These are phyloP conservation scores for Ganoderma sinense DNA, from an alignment of 1,284 basidiomycete genomes.

Conservation along the genomic window DNA sequence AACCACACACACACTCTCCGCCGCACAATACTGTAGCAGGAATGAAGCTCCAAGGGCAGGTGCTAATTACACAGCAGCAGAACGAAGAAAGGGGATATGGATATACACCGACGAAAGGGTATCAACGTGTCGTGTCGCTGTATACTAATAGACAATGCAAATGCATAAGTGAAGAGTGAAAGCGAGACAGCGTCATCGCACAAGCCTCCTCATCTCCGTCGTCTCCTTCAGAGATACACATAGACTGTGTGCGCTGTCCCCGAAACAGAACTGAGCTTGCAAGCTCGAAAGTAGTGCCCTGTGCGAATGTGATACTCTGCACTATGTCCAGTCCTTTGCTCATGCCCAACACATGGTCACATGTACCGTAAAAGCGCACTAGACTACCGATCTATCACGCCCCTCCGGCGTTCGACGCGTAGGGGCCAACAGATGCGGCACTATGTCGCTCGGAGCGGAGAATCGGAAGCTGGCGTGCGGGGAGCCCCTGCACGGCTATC, in stretches of 20 bases:
- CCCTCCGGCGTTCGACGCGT: not conserved
- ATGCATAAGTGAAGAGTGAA: slow-evolving; percentile 25
- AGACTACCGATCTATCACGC: not conserved
- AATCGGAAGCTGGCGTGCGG: slow-evolving; percentile 27
- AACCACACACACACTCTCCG: not conserved
- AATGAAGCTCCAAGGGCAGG: slow-evolving; percentile 1
- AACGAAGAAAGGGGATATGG: slow-evolving; percentile 9
- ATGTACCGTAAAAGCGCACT: not conserved
- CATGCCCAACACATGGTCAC: slow-evolving; percentile 1
- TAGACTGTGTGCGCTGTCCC: not conserved
- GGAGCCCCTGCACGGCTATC: slow-evolving; percentile 19
- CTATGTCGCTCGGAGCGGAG: slow-evolving; percentile 33
- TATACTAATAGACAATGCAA: slow-evolving; percentile 30
- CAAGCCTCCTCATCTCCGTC: not conserved
- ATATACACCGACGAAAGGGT: slow-evolving; percentile 31
- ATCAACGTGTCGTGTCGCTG: slow-evolving; percentile 29
- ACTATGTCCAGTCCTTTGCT: not conserved
- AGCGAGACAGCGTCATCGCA: not conserved
- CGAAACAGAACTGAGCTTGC: slow-evolving; percentile 1
- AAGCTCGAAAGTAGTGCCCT: not conserved
- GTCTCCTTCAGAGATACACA: not conserved
- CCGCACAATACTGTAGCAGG: not conserved
- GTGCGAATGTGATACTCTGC: slow-evolving; percentile 5
- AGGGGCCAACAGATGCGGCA: slow-evolving; percentile 6
- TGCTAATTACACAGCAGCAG: slow-evolving; percentile 27